These are phyloP conservation scores for Corymbia citriodora DNA, from an alignment of 441 rosid species.

Conservation along the genomic window DNA sequence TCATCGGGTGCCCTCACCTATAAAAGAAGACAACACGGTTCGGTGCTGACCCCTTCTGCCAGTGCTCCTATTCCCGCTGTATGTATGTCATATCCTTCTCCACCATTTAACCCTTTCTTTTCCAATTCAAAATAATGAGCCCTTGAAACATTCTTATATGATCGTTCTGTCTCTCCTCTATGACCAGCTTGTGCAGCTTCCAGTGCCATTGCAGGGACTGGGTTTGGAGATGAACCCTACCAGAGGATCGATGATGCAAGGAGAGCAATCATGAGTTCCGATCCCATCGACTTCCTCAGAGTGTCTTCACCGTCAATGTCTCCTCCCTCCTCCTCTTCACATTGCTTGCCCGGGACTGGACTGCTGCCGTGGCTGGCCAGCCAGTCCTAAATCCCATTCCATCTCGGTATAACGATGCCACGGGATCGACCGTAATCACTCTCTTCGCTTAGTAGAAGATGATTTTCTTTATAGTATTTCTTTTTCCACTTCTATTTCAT, in stretches of 20 bases:
- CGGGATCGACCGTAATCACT: neutral
- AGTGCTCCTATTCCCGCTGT: conserved; percentile 14
- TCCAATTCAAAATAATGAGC: neutral
- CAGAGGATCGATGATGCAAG: neutral
- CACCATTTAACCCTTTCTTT: neutral
- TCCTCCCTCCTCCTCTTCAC: neutral
- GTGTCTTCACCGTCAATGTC: neutral
- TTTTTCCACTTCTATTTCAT: neutral
- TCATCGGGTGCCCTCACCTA: conserved; percentile 25
- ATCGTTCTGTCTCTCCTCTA: neutral
- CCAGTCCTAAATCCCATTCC: neutral
- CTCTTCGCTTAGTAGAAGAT: neutral
- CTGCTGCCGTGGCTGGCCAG: neutral
- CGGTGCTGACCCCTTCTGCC: neutral
- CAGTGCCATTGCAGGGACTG: neutral
- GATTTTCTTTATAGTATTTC: neutral
- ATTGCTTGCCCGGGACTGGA: neutral
- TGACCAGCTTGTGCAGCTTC: neutral
- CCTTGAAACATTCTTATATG: neutral
- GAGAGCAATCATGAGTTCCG: neutral
- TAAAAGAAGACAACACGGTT: conserved; percentile 30
- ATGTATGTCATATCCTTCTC: conserved; percentile 1
- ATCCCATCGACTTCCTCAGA: neutral
- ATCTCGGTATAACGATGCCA: neutral
- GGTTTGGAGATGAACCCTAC: neutral